Conservation (phyloP, 2,329 filamentous ascomycete genomes). For the Neopestalotiopsis sp. region DNA sequence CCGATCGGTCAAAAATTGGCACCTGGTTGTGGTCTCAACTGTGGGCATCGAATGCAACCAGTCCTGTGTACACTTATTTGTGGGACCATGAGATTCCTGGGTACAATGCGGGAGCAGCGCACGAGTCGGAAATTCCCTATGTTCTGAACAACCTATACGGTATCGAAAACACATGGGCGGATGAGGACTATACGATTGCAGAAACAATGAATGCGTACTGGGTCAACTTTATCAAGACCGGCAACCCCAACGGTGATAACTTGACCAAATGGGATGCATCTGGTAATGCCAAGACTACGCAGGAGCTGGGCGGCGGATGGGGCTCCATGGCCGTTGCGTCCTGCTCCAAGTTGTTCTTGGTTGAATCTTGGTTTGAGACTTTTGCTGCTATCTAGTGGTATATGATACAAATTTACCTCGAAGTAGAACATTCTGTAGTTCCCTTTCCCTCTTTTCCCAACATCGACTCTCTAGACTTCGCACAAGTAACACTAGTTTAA, state of each 20-base stretch:
- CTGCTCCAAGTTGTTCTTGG: too few species aligned
- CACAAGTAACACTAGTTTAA: too few species aligned
- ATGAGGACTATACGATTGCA: slow-evolving; percentile 32
- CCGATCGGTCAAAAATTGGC: slow-evolving; percentile 29
- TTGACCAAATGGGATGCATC: neutral
- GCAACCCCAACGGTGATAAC: slow-evolving; percentile 18
- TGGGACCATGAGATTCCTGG: slow-evolving; percentile 35
- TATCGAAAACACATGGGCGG: slow-evolving; percentile 29
- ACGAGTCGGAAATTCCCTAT: slow-evolving; percentile 37
- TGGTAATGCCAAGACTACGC: neutral
- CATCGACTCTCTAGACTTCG: too few species aligned
- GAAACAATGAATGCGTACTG: slow-evolving; percentile 25
- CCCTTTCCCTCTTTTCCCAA: too few species aligned
- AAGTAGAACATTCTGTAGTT: too few species aligned
- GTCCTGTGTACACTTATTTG: slow-evolving; percentile 34
- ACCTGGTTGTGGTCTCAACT: slow-evolving; percentile 30
- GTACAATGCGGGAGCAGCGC: slow-evolving; percentile 31
- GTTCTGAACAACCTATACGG: slow-evolving; percentile 35
- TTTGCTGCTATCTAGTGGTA: too few species aligned
- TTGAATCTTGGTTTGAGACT: too few species aligned
- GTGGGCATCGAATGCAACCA: slow-evolving; percentile 18
- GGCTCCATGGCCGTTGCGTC: neutral
- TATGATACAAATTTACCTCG: too few species aligned
- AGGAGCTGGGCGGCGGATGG: slow-evolving; percentile 3
- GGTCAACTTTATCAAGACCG: slow-evolving; percentile 20